Evolutionary conservation across 2,329 filamentous ascomycete genomes (phyloP), one percentile per base, ranked within the genome.

Genomic region (Cercospora nicotianae): DNA sequence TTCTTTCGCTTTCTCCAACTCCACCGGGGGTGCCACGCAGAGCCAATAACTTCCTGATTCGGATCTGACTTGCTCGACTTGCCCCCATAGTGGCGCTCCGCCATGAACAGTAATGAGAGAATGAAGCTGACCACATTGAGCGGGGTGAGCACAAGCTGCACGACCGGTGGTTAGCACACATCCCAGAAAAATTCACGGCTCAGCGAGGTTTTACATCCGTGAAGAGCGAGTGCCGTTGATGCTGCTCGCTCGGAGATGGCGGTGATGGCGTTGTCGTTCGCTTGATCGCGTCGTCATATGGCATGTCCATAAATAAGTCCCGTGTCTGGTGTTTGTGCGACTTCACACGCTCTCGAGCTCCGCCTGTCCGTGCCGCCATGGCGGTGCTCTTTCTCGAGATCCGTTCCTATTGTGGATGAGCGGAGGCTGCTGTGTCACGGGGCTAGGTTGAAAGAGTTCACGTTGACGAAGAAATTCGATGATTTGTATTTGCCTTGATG

Each of bases 71-170:
- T 77, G 67, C 80, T 73, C 68, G 75, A 74, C 67, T 78, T 72
- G 31, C 78, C 88, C 82, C 77, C 83, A 75, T 74, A 82, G 74
- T 73, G 87, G 79, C 84, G 80, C 79, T 91, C 89, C 53, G 91
- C 84, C 62, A 90, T 78, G 75, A 85, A 83, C 18, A 20, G 20
- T 57, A 91, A 85, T 1, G 89, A 91, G 70, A 91, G 57, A 51
- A 92, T 77, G 79, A 91, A 91, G 23, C 87, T 85, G 61, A 87
- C 81, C 76, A 91, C 86, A 70, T 87, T 83, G 69, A 91, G 72
- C 7, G 90, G 89, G 0, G 88, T 89, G 79, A 90, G 82, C 72
- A 91, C 69, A 58, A 79, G 69, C 76, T 79, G 61, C 20, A 58
- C 30, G 31, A 33, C 23, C 60, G 69, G 57, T 51, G 30, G 53